These are phyloP conservation scores for Botryosphaeria dothidea DNA, from an alignment of 2,329 filamentous ascomycete species.

Conservation along the genomic window DNA sequence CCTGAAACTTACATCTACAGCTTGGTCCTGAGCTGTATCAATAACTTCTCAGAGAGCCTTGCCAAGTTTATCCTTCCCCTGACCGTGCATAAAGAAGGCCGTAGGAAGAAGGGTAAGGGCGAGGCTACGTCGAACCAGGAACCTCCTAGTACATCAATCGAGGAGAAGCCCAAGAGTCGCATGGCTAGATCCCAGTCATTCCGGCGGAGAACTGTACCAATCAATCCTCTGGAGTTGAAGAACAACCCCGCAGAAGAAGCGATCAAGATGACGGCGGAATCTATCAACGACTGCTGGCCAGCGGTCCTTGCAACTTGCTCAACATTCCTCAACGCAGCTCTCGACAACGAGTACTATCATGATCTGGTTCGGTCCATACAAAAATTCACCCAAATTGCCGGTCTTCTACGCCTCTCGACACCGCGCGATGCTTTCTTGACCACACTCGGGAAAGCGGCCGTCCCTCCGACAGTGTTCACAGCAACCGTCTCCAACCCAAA, in stretches of 20 bases:
- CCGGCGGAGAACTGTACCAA: constrained; percentile 73
- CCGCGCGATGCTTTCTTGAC: constrained; percentile 94
- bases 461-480: constrained; percentile 70
- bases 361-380: constrained; percentile 89
- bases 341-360: constrained; percentile 94
- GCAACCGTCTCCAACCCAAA: constrained; percentile 38
- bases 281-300: constrained; percentile 94
- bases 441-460: constrained; percentile 87
- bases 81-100: constrained; percentile 75
- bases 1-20: constrained; percentile 95
- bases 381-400: constrained; percentile 92
- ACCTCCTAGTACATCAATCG: constrained; percentile 26
- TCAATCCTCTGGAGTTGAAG: constrained; percentile 78
- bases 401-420: constrained; percentile 78
- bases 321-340: constrained; percentile 86
- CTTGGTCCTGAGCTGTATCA: constrained; percentile 84
- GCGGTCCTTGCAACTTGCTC: constrained; percentile 93
- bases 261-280: constrained; percentile 73
- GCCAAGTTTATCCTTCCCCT: constrained; percentile 92
- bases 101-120: constrained; percentile 42
- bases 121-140: constrained; percentile 27
- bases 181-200: constrained; percentile 66
- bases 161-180: constrained; percentile 28
- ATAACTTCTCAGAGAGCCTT: constrained; percentile 84
- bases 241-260: constrained; percentile 71